Conservation (phyloP, 108 stramenopile species). For the Cyclotella distinguenda region DNA sequence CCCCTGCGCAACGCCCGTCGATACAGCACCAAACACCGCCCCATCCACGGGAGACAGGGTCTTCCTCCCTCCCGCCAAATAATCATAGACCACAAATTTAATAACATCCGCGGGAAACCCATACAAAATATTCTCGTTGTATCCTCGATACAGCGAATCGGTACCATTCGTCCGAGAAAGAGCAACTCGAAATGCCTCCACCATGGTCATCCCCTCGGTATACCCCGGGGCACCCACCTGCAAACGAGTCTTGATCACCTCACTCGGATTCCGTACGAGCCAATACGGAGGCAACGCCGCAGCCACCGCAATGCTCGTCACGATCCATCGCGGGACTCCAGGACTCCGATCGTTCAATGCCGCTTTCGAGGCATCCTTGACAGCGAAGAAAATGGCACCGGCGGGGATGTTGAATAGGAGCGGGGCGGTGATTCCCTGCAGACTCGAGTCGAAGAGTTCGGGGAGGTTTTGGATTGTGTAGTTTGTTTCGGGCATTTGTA, state of each 20-base stretch:
- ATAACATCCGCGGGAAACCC: slow-evolving; percentile 79
- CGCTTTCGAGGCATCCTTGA: slow-evolving; percentile 72
- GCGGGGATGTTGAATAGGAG: slow-evolving; percentile 75
- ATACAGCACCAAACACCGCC: slow-evolving; percentile 65
- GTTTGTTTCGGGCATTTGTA: slow-evolving; percentile 73
- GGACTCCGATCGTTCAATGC: slow-evolving; percentile 32
- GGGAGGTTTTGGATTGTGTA: slow-evolving; percentile 50
- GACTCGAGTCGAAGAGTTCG: slow-evolving; percentile 57
- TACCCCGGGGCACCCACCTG: slow-evolving; percentile 67
- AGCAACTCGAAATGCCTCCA: slow-evolving; percentile 51
- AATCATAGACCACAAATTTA: slow-evolving; percentile 77
- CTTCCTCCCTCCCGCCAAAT: slow-evolving; percentile 45
- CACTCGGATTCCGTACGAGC: slow-evolving; percentile 79
- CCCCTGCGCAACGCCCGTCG: slow-evolving; percentile 72
- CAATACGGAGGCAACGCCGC: slow-evolving; percentile 75
- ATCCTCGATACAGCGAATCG: slow-evolving; percentile 59
- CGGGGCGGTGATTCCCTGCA: slow-evolving; percentile 57
- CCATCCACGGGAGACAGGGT: slow-evolving; percentile 62
- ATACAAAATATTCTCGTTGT: slow-evolving; percentile 81
- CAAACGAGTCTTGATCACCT: slow-evolving; percentile 80
- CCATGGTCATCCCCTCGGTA: slow-evolving; percentile 45
- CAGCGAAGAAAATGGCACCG: slow-evolving; percentile 79
- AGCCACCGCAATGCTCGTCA: slow-evolving; percentile 65
- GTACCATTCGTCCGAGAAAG: slow-evolving; percentile 8
- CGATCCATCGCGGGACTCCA: slow-evolving; percentile 50